Conservation (phyloP, 306 rosid species). For the Vicia faba region DNA sequence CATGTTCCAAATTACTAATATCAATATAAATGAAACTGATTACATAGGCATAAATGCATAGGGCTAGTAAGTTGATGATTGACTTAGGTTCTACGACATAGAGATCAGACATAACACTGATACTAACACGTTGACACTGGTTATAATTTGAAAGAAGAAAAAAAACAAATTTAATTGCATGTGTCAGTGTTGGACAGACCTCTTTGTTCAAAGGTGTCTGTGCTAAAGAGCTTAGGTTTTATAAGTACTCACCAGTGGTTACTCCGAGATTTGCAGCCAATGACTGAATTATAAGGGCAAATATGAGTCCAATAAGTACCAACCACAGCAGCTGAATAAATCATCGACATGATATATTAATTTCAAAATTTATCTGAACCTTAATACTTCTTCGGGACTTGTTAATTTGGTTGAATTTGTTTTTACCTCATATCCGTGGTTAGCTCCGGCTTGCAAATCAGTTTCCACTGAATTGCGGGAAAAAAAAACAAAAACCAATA, state of each 20-base stretch:
- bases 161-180: too few relatives aligned
- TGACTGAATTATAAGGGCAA: constrained; percentile 87
- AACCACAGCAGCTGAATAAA: constrained; percentile 82
- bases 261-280: constrained; percentile 94
- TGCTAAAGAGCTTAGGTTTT: too few relatives aligned
- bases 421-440: constrained; percentile 73
- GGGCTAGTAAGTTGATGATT: background rate
- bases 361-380: background rate
- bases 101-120: too few relatives aligned
- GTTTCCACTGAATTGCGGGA: constrained; percentile 67
- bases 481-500: constrained; percentile 8
- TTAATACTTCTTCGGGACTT: background rate
- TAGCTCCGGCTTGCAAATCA: constrained; percentile 93
- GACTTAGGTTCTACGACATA: background rate
- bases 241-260: constrained; percentile 48
- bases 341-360: background rate
- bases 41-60: too few relatives aligned
- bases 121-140: too few relatives aligned
- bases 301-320: constrained; percentile 70
- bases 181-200: too few relatives aligned
- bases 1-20: too few relatives aligned
- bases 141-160: too few relatives aligned
- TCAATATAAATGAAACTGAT: too few relatives aligned
- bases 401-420: background rate
- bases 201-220: too few relatives aligned